phyloP scores from a whole-genome alignment of 768 basidiomycete species.

The Dendrothele bispora region DNA sequence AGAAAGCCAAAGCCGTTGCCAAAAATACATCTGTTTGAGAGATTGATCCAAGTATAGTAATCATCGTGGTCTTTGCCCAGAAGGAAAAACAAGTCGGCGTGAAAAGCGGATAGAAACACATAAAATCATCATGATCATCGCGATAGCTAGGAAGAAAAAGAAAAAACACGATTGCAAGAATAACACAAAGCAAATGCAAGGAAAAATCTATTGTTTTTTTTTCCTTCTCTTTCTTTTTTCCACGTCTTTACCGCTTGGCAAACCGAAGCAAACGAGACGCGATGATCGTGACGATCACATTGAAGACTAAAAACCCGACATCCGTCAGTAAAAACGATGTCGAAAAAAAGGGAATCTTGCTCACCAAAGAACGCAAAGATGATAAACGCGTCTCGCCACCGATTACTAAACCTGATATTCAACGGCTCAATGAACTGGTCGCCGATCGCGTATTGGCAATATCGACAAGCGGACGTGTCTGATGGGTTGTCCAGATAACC shows the following conservation, averaged over 20 bases:
- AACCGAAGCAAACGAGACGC: slow-evolving; percentile 74
- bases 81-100: no score
- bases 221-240: no score
- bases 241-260: slow-evolving; percentile 67
- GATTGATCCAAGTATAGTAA: no score
- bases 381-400: slow-evolving; percentile 73
- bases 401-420: slow-evolving; percentile 58
- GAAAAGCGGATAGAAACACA: no score
- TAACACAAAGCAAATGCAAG: no score
- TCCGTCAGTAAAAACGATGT: neutral
- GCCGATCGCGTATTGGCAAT: slow-evolving; percentile 69
- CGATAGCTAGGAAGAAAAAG: no score
- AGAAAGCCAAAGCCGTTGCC: no score
- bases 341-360: slow-evolving; percentile 9
- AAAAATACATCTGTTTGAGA: no score
- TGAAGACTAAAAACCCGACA: slow-evolving; percentile 50
- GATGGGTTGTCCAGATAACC: slow-evolving; percentile 75
- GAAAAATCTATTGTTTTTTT: no score
- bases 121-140: no score
- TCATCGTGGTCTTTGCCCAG: no score
- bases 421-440: slow-evolving; percentile 71
- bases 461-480: slow-evolving; percentile 62
- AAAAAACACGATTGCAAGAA: no score
- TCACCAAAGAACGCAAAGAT: slow-evolving; percentile 60
- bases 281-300: slow-evolving; percentile 62